Conservation (phyloP, 257 asterid species). For the Jasminum sambac region DNA sequence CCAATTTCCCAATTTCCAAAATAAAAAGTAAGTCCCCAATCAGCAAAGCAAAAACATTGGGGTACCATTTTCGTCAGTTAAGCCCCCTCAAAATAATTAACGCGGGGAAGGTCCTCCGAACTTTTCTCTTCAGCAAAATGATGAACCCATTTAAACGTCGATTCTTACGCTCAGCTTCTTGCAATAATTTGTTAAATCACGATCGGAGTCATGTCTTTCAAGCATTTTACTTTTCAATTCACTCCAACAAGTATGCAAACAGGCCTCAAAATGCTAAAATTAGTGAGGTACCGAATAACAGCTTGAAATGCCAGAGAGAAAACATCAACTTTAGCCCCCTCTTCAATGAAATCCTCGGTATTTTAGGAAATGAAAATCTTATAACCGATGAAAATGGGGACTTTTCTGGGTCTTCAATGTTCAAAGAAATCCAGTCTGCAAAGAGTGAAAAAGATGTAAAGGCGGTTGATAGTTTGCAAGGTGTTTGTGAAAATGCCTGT, state of each 20-base stretch:
- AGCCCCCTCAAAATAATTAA: too few relatives aligned
- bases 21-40: too few relatives aligned
- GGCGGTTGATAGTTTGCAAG: constrained; percentile 25
- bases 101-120: background rate
- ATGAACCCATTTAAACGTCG: constrained; percentile 30
- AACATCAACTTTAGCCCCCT: constrained; percentile 42
- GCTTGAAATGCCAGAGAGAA: constrained; percentile 27
- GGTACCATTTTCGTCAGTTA: too few relatives aligned
- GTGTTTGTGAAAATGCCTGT: constrained; percentile 64
- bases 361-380: constrained; percentile 49
- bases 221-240: constrained; percentile 26
- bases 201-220: constrained; percentile 29
- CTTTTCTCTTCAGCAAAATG: constrained; percentile 25
- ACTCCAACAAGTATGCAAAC: constrained; percentile 27
- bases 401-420: constrained; percentile 25
- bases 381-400: constrained; percentile 23
- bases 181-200: constrained; percentile 18
- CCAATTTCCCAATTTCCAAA: too few relatives aligned
- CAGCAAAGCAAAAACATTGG: too few relatives aligned
- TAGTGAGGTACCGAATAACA: constrained; percentile 16
- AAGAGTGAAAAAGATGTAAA: constrained; percentile 7
- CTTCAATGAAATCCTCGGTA: constrained; percentile 66
- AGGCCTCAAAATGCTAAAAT: constrained; percentile 32
- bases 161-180: constrained; percentile 26
- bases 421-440: constrained; percentile 22